Percentiles rank a stretch among this genome's conserved stretches.
phyloP scores from a whole-genome alignment of 2,329 filamentous ascomycete genomes.

The Xylariaceae sp. region DNA sequence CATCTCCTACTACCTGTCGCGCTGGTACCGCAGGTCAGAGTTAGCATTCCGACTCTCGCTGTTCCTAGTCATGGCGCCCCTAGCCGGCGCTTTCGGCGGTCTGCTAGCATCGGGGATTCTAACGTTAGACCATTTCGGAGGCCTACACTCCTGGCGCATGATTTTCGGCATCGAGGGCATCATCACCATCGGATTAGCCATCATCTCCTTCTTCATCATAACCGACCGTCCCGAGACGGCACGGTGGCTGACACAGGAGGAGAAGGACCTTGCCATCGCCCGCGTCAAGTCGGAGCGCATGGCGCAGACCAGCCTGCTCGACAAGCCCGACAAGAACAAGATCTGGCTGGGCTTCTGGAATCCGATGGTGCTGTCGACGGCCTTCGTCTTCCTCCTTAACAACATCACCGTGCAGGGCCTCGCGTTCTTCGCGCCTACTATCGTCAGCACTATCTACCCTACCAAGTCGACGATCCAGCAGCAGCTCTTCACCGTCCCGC shows the following conservation, averaged over 20 bases:
- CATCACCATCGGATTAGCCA: slow-evolving; percentile 47
- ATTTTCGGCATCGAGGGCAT: slow-evolving; percentile 44
- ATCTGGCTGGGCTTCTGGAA: slow-evolving; percentile 58
- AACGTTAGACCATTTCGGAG: slow-evolving; percentile 50
- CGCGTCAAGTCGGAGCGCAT: slow-evolving; percentile 66
- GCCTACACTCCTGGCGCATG: slow-evolving; percentile 30
- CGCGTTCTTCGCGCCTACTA: slow-evolving; percentile 66
- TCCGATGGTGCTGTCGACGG: slow-evolving; percentile 44
- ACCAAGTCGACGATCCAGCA: slow-evolving; percentile 53
- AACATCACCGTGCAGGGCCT: slow-evolving; percentile 65
- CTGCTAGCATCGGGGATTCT: slow-evolving; percentile 62
- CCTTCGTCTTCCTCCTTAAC: slow-evolving; percentile 29
- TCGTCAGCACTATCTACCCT: slow-evolving; percentile 65
- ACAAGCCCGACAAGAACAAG: slow-evolving; percentile 58
- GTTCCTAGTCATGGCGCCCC: slow-evolving; percentile 66
- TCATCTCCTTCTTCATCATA: slow-evolving; percentile 60
- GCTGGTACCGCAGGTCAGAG: slow-evolving; percentile 69
- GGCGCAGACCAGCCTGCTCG: slow-evolving; percentile 58
- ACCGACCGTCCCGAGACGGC: slow-evolving; percentile 67
- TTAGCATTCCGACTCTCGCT: slow-evolving; percentile 63
- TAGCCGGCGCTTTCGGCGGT: slow-evolving; percentile 68
- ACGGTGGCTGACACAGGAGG: slow-evolving; percentile 59
- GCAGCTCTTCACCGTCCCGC: slow-evolving; percentile 67
- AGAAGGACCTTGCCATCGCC: slow-evolving; percentile 62
- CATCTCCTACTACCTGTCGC: slow-evolving; percentile 67